A percentile compares a stretch with the other conserved stretches of the same genome.
Evolutionary conservation across 2,329 filamentous ascomycete genomes (phyloP).

Genomic region (Didymella keratinophila): DNA sequence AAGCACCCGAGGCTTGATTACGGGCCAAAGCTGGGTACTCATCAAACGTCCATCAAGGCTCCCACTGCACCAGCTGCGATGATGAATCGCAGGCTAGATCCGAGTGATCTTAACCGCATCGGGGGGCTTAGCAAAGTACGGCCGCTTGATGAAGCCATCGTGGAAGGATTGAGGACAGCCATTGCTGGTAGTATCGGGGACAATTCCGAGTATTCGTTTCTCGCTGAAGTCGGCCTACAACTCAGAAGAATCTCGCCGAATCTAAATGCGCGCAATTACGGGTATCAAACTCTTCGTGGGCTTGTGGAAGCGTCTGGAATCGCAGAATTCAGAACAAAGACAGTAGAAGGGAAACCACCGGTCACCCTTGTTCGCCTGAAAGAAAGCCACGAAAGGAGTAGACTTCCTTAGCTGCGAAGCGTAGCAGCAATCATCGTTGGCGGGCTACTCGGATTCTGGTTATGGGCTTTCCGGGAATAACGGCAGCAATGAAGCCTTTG

Average conservation of each 20-base stretch:
- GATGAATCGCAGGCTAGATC: too few relatives aligned
- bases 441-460: not conserved
- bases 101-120: too few relatives aligned
- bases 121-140: not conserved
- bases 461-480: not conserved
- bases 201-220: constrained; percentile 34
- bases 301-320: constrained; percentile 28
- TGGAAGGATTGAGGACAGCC: constrained; percentile 21
- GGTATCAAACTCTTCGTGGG: constrained; percentile 25
- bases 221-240: constrained; percentile 35
- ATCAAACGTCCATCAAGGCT: not conserved
- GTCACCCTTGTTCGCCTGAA: constrained; percentile 25
- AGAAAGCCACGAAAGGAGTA: not conserved
- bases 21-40: not conserved
- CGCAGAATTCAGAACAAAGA: constrained; percentile 20
- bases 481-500: not conserved
- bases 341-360: constrained; percentile 15
- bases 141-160: constrained; percentile 27
- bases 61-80: not conserved
- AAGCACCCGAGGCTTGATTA: not conserved
- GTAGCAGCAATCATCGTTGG: not conserved
- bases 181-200: constrained; percentile 22
- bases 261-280: constrained; percentile 41
- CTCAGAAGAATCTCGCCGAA: constrained; percentile 34
- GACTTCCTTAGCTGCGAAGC: not conserved